Evolutionary conservation across 164 flowering plant species (phyloP).

Genomic region (Tetracentron sinense): DNA sequence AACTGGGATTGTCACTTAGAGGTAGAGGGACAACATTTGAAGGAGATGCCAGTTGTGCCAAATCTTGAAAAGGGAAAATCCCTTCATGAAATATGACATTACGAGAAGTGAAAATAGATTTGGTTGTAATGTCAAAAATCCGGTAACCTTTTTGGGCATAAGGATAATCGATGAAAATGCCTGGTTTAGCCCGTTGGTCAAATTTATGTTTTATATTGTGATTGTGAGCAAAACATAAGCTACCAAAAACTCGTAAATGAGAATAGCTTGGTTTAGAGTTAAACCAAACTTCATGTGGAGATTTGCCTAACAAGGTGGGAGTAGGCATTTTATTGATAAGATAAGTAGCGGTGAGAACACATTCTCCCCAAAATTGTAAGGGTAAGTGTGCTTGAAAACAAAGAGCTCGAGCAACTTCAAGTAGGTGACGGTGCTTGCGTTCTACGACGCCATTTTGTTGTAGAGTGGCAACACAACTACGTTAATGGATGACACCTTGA

Average conservation of each 20-base stretch:
- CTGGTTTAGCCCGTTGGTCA: not conserved
- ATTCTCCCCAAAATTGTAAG: not conserved
- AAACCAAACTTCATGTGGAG: too few relatives aligned
- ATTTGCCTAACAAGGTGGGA: not conserved
- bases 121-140: too few relatives aligned
- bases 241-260: not conserved
- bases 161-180: not conserved
- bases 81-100: too few relatives aligned
- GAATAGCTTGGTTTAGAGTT: too few relatives aligned
- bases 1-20: too few relatives aligned
- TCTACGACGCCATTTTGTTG: too few relatives aligned
- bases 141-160: too few relatives aligned
- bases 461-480: not conserved
- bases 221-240: not conserved
- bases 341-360: constrained; percentile 2
- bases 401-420: not conserved
- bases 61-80: too few relatives aligned
- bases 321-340: not conserved
- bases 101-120: too few relatives aligned
- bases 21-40: too few relatives aligned
- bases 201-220: not conserved
- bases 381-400: not conserved
- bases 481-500: not conserved
- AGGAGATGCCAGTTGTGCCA: too few relatives aligned
- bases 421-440: constrained; percentile 3